These are phyloP conservation scores for Pseudogymnoascus sp. DNA, from an alignment of 2,329 filamentous ascomycete species.

Conservation along the genomic window DNA sequence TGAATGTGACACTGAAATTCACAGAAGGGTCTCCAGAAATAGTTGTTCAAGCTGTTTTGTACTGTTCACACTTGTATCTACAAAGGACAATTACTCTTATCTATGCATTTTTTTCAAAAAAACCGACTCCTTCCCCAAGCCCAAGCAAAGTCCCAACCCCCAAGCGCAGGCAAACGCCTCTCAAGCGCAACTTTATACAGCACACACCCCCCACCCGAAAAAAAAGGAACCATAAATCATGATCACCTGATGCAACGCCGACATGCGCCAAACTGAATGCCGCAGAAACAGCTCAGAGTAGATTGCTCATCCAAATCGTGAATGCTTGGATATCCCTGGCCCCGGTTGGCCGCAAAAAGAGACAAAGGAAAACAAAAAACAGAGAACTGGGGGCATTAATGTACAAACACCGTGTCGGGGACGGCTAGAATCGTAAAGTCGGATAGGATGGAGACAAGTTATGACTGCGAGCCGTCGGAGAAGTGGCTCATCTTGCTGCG, in stretches of 20 bases:
- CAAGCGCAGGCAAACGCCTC: background rate
- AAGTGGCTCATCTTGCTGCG: constrained; percentile 19
- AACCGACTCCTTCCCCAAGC: background rate
- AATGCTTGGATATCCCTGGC: constrained; percentile 31
- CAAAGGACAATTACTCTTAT: background rate
- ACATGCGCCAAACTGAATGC: constrained; percentile 23
- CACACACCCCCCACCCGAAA: background rate
- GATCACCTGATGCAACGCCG: constrained; percentile 24
- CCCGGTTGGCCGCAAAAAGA: constrained; percentile 33
- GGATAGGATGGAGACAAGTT: background rate
- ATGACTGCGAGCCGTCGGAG: constrained; percentile 1
- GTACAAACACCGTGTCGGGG: constrained; percentile 21
- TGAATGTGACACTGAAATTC: background rate
- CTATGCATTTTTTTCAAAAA: background rate
- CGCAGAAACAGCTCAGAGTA: constrained; percentile 26
- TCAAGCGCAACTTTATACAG: background rate
- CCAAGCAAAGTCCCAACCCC: background rate
- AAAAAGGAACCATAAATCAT: constrained; percentile 7
- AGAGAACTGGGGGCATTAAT: constrained; percentile 20
- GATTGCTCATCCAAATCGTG: constrained; percentile 46
- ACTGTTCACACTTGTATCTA: background rate
- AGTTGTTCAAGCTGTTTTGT: background rate
- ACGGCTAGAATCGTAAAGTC: background rate
- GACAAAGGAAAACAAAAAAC: constrained; percentile 23
- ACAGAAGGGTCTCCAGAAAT: background rate